These are phyloP conservation scores for Taxillus chinensis DNA, from an alignment of 164 flowering plant genomes.

Conservation along the genomic window DNA sequence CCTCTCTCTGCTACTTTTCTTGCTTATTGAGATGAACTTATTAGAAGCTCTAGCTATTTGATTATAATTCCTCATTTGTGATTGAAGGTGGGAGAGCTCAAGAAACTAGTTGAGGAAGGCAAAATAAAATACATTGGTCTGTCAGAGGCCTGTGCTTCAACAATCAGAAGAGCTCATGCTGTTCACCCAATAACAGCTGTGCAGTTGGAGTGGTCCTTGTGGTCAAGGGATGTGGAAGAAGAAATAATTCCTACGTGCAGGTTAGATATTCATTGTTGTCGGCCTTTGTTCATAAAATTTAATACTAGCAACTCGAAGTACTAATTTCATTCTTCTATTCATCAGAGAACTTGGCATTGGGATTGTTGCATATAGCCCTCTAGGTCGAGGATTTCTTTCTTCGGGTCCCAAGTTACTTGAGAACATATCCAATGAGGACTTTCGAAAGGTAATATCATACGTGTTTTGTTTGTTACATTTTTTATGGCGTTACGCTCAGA, in stretches of 20 bases:
- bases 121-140: conserved; percentile 25
- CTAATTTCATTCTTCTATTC: background rate
- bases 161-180: conserved; percentile 29
- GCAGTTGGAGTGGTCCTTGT: conserved; percentile 26
- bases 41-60: too few relatives aligned
- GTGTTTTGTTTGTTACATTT: too few relatives aligned
- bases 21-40: too few relatives aligned
- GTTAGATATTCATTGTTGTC: conserved; percentile 2
- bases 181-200: conserved; percentile 27
- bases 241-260: conserved; percentile 32
- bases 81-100: conserved; percentile 22
- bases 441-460: background rate
- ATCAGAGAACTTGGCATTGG: conserved; percentile 32
- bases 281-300: background rate
- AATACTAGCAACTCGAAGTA: background rate
- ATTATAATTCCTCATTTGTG: background rate
- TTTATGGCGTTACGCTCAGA: too few relatives aligned
- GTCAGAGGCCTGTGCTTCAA: conserved; percentile 22
- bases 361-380: conserved; percentile 31
- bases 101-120: conserved; percentile 31
- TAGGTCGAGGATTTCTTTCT: conserved; percentile 23
- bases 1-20: too few relatives aligned
- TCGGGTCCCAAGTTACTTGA: conserved; percentile 12
- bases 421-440: background rate
- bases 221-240: conserved; percentile 28